Base-by-base conservation (phyloP, 495 filamentous ascomycete genomes). In the Trichoderma virens region DNA sequence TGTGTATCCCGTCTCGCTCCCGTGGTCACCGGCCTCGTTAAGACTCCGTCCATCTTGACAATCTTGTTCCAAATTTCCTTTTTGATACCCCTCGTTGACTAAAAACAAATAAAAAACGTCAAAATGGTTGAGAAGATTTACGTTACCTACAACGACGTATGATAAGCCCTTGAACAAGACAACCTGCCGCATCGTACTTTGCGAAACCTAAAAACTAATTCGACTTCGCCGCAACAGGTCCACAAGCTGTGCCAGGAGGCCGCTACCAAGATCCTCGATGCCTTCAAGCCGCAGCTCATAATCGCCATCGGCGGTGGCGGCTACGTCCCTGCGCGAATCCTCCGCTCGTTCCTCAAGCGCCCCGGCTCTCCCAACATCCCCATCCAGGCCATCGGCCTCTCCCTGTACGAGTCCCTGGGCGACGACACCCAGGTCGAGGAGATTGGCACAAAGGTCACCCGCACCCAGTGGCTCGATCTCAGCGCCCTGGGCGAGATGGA, bases 231-330 rank as follows among this genome's bases (percentile, higher is more conserved):
- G 31, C 54, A 31, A 67, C 68, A 98, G 93, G 90, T 98, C 68
- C 94, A 99, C 83, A 94, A 97, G 75, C 85, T 99, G 69, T 99
- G 94, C 78, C 91, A 96, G 77, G 80, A 84, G 64, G 85, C 90
- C 2, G 94, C 93, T 23, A 81, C 85, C 56, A 77, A 80, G 65
- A 96, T 98, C 74, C 87, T 99, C 66, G 80, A 85, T 72, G 82
- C 88, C 2, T 91, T 96, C 79, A 81, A 89, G 69, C 94, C 94
- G 47, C 91, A 96, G 72, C 88, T 99, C 63, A 97, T 99, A 84
- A 95, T 99, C 74, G 94, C 94, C 71, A 99, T 99, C 72, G 94
- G 94, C 66, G 94, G 94, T 66, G 94, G 94, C 71, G 94, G 94
- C 62, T 99, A 97, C 75, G 91, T 99, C 25, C 94, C 94, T 59